Conservation (phyloP, 78 protist species). For the Paulinella micropora region DNA sequence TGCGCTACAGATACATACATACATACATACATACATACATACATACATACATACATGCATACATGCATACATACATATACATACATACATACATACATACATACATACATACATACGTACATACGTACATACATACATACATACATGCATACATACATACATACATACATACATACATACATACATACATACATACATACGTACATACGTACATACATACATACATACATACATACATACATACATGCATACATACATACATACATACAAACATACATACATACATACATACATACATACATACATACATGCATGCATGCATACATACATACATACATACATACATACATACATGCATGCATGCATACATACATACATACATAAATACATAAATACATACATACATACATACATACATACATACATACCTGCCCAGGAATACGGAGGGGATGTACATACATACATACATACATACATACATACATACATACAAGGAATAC, state of each 20-base stretch:
- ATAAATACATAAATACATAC: too few species aligned
- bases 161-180: slow-evolving; percentile 21
- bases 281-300: slow-evolving; percentile 5
- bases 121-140: slow-evolving; percentile 17
- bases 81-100: slow-evolving; percentile 17
- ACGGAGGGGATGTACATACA: too few species aligned
- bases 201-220: slow-evolving; percentile 17
- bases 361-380: too few species aligned
- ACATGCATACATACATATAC: slow-evolving; percentile 11
- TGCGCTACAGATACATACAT: too few species aligned
- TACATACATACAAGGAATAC: too few species aligned
- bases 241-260: slow-evolving; percentile 19
- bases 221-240: slow-evolving; percentile 21
- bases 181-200: slow-evolving; percentile 21
- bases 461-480: too few species aligned
- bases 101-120: slow-evolving; percentile 19
- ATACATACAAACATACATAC: slow-evolving; percentile 19
- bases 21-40: slow-evolving; percentile 21
- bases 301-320: slow-evolving; percentile 15
- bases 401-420: too few species aligned
- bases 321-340: slow-evolving; percentile 19
- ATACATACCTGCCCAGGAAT: too few species aligned
- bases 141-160: slow-evolving; percentile 19
- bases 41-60: slow-evolving; percentile 14
- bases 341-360: slow-evolving; percentile 15